phyloP scores from a whole-genome alignment of 2,329 filamentous ascomycete genomes.

The Botrytis aclada region DNA sequence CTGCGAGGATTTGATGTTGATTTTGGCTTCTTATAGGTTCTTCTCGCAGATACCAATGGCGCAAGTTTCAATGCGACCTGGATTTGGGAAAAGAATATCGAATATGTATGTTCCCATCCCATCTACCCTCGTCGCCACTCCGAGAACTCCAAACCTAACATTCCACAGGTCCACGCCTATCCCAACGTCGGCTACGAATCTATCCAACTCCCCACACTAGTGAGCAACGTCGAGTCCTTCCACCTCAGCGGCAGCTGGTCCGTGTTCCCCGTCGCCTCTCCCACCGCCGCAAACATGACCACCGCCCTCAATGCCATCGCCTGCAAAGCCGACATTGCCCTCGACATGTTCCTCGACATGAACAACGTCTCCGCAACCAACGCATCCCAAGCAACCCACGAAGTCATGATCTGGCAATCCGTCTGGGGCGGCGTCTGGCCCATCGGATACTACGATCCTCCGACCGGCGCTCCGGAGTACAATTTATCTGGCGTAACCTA shows the following conservation, averaged over 20 bases:
- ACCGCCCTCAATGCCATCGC: neutral
- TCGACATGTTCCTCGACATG: constrained; percentile 16
- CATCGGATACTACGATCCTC: constrained; percentile 11
- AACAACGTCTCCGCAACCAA: neutral
- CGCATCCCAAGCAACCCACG: constrained; percentile 7
- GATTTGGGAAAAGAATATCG: constrained; percentile 10
- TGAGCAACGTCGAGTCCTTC: constrained; percentile 21
- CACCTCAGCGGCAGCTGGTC: constrained; percentile 20
- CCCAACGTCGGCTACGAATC: constrained; percentile 15
- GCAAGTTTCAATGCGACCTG: constrained; percentile 19
- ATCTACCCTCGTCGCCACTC: neutral
- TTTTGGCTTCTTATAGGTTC: neutral
- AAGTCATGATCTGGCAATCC: constrained; percentile 18
- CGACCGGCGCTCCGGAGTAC: neutral
- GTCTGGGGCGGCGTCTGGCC: constrained; percentile 18
- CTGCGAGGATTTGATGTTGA: neutral
- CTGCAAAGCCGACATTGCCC: constrained; percentile 18
- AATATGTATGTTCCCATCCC: constrained; percentile 1
- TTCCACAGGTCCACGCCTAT: constrained; percentile 10
- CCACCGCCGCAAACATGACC: neutral
- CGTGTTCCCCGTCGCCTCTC: neutral
- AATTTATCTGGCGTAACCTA: neutral
- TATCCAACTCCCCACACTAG: constrained; percentile 3
- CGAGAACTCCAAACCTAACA: neutral
- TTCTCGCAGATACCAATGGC: constrained; percentile 11